Evolutionary conservation across 2,329 filamentous ascomycete genomes (phyloP), one percentile per base, ranked within the genome.

Genomic region (Achaetomium macrosporum): DNA sequence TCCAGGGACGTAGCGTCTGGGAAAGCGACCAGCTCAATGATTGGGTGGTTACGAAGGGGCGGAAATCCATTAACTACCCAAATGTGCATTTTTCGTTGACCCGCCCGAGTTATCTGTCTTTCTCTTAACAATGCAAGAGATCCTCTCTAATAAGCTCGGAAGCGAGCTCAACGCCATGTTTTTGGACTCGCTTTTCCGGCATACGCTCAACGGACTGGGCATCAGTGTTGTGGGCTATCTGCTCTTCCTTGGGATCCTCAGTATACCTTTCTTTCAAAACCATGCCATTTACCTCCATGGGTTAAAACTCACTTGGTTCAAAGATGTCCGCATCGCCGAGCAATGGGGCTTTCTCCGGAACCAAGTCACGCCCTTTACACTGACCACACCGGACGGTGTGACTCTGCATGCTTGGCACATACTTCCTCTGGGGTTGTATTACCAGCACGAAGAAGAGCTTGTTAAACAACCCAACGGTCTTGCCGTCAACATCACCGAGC

Each of bases 341-440:
- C 76, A 79, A 48, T 88, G 83, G 68, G 87, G 86, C 0, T 90
- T 90, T 64, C 73, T 84, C 30, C 82, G 78, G 61, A 84, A 84
- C 54, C 87, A 92, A 69, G 81, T 88, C 1, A 84, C 84, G 15
- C 83, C 87, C 0, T 90, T 91, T 65, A 79, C 77, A 46, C 68
- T 90, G 37, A 68, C 67, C 2, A 89, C 86, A 0, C 69, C 76
- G 0, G 87, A 90, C 65, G 77, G 81, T 35, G 82, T 87, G 64
- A 79, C 71, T 0, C 69, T 91, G 3, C 87, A 87, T 62, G 85
- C 83, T 40, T 91, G 87, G 87, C 87, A 90, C 65, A 75, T 91
- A 40, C 70, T 90, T n/a, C 87, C 87, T 0, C 66, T 87, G 1
- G 79, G 80, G 53, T 68, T 87, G 1, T 90, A 88, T 64, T 71